Conservation (phyloP, 2,329 filamentous ascomycete species). For the Alternaria brassicae region DNA sequence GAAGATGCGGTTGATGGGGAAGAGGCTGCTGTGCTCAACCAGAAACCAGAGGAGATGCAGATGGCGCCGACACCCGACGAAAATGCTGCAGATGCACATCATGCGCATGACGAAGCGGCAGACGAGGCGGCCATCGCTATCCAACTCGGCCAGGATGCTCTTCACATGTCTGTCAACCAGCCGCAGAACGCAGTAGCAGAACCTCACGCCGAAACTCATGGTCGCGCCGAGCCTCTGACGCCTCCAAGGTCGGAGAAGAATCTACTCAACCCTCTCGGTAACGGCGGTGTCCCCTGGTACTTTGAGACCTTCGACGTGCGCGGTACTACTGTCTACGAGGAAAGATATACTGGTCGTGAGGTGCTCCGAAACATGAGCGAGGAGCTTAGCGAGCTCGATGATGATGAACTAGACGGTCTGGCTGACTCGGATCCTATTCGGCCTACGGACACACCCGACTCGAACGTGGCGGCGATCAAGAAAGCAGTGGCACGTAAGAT, state of each 20-base stretch:
- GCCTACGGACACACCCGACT: slow-evolving; percentile 34
- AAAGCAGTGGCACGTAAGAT: slow-evolving; percentile 40
- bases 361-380: slow-evolving; percentile 79
- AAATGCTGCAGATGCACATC: slow-evolving; percentile 38
- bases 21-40: slow-evolving; percentile 16
- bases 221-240: slow-evolving; percentile 62
- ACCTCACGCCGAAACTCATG: slow-evolving; percentile 24
- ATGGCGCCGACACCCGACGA: slow-evolving; percentile 49
- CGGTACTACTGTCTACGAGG: slow-evolving; percentile 78
- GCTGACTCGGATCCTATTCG: slow-evolving; percentile 44
- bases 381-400: slow-evolving; percentile 88
- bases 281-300: slow-evolving; percentile 87
- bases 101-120: slow-evolving; percentile 41
- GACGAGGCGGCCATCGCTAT: slow-evolving; percentile 48
- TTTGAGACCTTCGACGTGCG: slow-evolving; percentile 78
- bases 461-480: slow-evolving; percentile 34
- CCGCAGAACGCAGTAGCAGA: slow-evolving; percentile 26
- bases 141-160: slow-evolving; percentile 42
- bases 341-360: slow-evolving; percentile 76
- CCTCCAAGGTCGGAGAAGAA: slow-evolving; percentile 67
- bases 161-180: slow-evolving; percentile 29
- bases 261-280: slow-evolving; percentile 53
- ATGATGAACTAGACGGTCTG: slow-evolving; percentile 79
- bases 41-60: slow-evolving; percentile 34
- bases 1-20: slow-evolving; percentile 23